phyloP scores from a whole-genome alignment of 1,284 basidiomycete genomes.

The Cryptococcus sp. region DNA sequence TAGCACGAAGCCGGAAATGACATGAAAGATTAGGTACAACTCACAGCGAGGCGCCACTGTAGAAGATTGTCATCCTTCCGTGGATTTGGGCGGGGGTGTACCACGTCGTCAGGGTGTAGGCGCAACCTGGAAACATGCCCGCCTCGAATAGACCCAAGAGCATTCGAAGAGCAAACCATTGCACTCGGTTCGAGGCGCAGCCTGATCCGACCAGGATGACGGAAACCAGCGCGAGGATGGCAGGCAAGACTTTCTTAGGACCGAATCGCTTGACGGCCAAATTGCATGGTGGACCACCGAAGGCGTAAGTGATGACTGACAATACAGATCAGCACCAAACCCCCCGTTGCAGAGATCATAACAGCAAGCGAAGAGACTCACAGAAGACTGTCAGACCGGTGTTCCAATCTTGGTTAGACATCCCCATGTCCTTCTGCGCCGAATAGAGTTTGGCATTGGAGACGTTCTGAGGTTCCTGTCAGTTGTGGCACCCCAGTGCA shows the following conservation, averaged over 20 bases:
- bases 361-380: conserved; percentile 15
- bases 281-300: conserved; percentile 26
- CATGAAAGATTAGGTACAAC: conserved; percentile 1
- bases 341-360: too few species aligned
- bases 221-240: conserved; percentile 14
- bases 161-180: conserved; percentile 34
- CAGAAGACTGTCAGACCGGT: conserved; percentile 32
- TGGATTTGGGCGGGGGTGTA: conserved; percentile 29
- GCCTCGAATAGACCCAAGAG: conserved; percentile 31
- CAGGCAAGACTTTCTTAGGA: conserved; percentile 24
- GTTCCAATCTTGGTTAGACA: conserved; percentile 31
- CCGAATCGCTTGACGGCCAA: conserved; percentile 27
- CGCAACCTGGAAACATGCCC: conserved; percentile 26
- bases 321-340: conserved; percentile 4
- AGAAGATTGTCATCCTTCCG: conserved; percentile 23
- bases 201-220: conserved; percentile 26
- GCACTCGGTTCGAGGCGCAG: conserved; percentile 17
- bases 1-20: too few species aligned
- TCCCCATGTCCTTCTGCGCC: conserved; percentile 6
- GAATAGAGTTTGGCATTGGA: conserved; percentile 32
- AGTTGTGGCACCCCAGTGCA: neutral
- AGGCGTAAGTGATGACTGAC: conserved; percentile 30
- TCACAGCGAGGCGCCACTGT: conserved; percentile 24
- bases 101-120: conserved; percentile 33
- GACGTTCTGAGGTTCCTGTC: conserved; percentile 17